Evolutionary conservation across 768 basidiomycete genomes (phyloP).

Genomic region (Clathrus columnatus): DNA sequence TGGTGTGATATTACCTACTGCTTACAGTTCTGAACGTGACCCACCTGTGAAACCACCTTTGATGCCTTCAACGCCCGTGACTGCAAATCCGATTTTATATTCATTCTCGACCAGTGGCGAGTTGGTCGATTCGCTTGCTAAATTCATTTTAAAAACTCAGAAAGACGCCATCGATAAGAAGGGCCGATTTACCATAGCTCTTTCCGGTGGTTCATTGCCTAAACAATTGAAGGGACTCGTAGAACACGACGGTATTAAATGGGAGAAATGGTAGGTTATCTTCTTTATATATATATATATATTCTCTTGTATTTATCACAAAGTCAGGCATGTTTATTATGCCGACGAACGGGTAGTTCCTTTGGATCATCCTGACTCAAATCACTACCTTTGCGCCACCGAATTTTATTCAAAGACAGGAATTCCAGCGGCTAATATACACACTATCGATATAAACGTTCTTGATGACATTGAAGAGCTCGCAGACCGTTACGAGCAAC

Average conservation of each 20-base stretch:
- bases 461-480: constrained; percentile 74
- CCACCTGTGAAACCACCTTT: too few relatives aligned
- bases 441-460: constrained; percentile 63
- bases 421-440: constrained; percentile 69
- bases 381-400: constrained; percentile 67
- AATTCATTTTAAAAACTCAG: constrained; percentile 81
- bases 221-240: constrained; percentile 69
- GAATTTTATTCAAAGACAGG: constrained; percentile 77
- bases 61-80: constrained; percentile 26
- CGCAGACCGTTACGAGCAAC: constrained; percentile 68
- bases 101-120: constrained; percentile 51
- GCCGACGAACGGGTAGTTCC: constrained; percentile 95
- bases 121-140: constrained; percentile 61
- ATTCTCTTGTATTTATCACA: not conserved
- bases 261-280: constrained; percentile 84
- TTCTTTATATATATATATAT: too few relatives aligned
- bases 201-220: constrained; percentile 91
- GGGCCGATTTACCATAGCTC: constrained; percentile 83
- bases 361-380: constrained; percentile 87
- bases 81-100: constrained; percentile 53
- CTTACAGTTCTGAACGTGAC: too few relatives aligned
- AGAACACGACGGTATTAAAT: constrained; percentile 56
- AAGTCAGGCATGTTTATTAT: constrained; percentile 91
- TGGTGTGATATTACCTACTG: not conserved
- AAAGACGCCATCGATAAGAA: constrained; percentile 83